Percentiles rank a stretch among this genome's conserved stretches.
phyloP scores from a whole-genome alignment of 441 rosid genomes.

The Flueggea neowawraea region DNA sequence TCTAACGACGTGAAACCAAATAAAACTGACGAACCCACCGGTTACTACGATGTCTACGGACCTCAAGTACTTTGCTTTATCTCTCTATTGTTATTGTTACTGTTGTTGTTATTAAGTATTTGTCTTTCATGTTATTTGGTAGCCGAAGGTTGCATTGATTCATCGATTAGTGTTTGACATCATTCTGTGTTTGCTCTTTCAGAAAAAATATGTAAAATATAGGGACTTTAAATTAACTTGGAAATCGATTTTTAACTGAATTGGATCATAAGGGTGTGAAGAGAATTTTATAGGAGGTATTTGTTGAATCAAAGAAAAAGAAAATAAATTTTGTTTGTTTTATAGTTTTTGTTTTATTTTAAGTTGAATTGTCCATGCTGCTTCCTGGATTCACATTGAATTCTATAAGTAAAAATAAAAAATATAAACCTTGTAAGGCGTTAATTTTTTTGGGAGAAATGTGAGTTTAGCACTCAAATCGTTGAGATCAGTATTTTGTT shows the following conservation, averaged over 20 bases:
- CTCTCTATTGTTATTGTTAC: not conserved
- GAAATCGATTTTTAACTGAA: not conserved
- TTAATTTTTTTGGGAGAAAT: not conserved
- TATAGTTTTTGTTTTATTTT: no score
- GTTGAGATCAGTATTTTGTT: not conserved
- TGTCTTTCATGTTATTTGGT: not conserved
- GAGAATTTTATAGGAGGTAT: not conserved
- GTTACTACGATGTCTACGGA: conserved; percentile 68
- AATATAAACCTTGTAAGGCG: not conserved
- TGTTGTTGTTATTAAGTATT: not conserved
- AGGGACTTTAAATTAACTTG: not conserved
- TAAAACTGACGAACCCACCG: not conserved
- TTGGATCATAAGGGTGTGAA: no score
- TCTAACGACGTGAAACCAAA: no score
- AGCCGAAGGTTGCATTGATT: no score
- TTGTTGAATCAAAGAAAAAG: not conserved
- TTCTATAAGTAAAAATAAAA: not conserved
- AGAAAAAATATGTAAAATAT: no score
- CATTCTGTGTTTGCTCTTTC: no score
- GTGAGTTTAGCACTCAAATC: not conserved
- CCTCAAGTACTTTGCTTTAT: conserved; percentile 39
- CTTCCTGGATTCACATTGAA: not conserved
- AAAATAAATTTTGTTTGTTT: not conserved
- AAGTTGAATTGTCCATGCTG: not conserved
- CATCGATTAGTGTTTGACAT: no score